These are phyloP conservation scores for Symbiodinium pilosum DNA, from an alignment of 73 alveolate genomes.

Conservation along the genomic window DNA sequence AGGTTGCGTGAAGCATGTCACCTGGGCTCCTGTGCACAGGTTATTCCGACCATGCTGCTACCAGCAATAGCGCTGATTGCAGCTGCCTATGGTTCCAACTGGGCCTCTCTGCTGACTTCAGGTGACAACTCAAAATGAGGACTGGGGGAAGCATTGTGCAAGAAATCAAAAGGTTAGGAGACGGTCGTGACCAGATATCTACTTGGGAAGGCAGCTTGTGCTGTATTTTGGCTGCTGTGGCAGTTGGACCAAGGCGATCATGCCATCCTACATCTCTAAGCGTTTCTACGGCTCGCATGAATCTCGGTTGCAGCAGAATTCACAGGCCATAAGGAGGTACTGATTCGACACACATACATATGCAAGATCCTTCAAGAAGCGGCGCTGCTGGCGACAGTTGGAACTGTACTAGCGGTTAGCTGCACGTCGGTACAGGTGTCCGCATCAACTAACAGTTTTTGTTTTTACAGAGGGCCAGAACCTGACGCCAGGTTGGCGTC, in stretches of 20 bases:
- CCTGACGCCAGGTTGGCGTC: slow-evolving; percentile 73
- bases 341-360: too few relatives aligned
- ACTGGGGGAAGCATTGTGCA: background rate
- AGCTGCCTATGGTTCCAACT: slow-evolving; percentile 63
- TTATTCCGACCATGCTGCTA: slow-evolving; percentile 37
- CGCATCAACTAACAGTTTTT: too few relatives aligned
- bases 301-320: background rate
- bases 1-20: background rate
- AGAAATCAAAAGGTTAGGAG: background rate
- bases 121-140: too few relatives aligned
- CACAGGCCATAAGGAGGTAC: background rate
- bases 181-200: background rate
- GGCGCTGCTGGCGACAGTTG: background rate
- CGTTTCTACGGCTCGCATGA: slow-evolving; percentile 74
- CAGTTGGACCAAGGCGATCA: slow-evolving; percentile 53
- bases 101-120: slow-evolving; percentile 40
- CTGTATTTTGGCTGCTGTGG: background rate
- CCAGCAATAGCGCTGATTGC: slow-evolving; percentile 77
- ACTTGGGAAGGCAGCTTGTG: background rate
- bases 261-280: slow-evolving; percentile 67
- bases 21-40: background rate
- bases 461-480: too few relatives aligned
- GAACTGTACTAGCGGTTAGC: background rate
- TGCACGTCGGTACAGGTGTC: too few relatives aligned
- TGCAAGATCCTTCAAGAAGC: too few relatives aligned